phyloP scores from a whole-genome alignment of 768 basidiomycete genomes.

The Hericium coralloides region DNA sequence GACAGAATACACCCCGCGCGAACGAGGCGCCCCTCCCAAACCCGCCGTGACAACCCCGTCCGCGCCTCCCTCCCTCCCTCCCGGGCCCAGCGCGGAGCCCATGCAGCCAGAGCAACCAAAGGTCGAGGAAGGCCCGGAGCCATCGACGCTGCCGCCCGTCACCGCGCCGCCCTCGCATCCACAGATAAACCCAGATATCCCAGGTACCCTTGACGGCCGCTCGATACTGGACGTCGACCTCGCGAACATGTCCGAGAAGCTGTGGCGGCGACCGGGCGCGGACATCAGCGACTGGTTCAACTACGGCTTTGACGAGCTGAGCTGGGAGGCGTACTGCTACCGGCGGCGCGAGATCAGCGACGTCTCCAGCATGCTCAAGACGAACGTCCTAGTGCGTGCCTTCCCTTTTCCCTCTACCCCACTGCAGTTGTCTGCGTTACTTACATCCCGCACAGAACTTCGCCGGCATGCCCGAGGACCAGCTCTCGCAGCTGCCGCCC shows the following conservation, averaged over 20 bases:
- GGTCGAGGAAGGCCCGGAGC: slow-evolving; percentile 49
- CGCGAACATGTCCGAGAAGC: slow-evolving; percentile 65
- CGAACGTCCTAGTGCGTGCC: slow-evolving; percentile 66
- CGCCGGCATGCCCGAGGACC: slow-evolving; percentile 75
- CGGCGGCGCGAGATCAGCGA: slow-evolving; percentile 76
- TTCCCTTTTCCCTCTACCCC: neutral
- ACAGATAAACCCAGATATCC: slow-evolving; percentile 54
- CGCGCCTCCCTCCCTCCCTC: slow-evolving; percentile 10
- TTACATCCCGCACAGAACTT: slow-evolving; percentile 46
- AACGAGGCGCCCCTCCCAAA: slow-evolving; percentile 43
- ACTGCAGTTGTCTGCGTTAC: neutral
- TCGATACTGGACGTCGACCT: slow-evolving; percentile 84
- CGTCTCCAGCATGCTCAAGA: slow-evolving; percentile 69
- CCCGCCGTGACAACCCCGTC: slow-evolving; percentile 19
- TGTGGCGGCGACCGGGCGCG: slow-evolving; percentile 86
- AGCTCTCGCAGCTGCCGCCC: slow-evolving; percentile 65
- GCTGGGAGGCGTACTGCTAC: slow-evolving; percentile 90
- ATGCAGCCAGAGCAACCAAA: slow-evolving; percentile 3
- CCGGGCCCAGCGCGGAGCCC: slow-evolving; percentile 7
- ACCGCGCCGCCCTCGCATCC: slow-evolving; percentile 77
- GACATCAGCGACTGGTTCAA: slow-evolving; percentile 99
- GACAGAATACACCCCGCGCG: slow-evolving; percentile 75
- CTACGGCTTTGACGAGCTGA: slow-evolving; percentile 96
- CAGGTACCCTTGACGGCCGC: slow-evolving; percentile 63
- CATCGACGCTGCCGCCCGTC: slow-evolving; percentile 54